Conservation (phyloP, 192 early-diverging fungal species). For the Dimargaris cristalligena region DNA sequence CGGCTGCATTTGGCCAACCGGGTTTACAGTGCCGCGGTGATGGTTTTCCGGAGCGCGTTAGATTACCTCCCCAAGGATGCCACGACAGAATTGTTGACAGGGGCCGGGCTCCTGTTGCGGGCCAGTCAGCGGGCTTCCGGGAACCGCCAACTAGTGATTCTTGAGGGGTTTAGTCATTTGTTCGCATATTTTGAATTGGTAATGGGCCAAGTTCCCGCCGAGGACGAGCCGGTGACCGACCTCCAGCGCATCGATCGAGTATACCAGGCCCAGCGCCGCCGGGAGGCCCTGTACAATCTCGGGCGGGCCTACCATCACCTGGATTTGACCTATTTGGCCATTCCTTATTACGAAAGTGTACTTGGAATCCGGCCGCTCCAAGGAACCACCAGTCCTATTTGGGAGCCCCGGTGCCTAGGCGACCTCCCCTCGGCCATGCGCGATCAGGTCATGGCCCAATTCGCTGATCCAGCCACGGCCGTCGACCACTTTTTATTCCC, state of each 20-base stretch:
- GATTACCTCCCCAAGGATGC: neutral
- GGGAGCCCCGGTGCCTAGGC: neutral
- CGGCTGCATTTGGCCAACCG: neutral
- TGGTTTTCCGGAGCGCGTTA: neutral
- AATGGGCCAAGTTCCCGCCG: neutral
- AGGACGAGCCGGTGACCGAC: neutral
- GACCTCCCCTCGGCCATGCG: neutral
- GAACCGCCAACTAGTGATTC: constrained; percentile 6
- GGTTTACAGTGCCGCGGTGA: neutral
- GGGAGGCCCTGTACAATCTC: constrained; percentile 46
- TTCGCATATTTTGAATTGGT: constrained; percentile 8
- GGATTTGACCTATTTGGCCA: constrained; percentile 61
- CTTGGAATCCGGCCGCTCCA: constrained; percentile 35
- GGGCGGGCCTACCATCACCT: constrained; percentile 84
- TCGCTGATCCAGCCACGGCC: neutral
- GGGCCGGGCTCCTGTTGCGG: neutral
- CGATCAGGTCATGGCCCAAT: neutral
- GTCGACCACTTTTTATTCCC: constrained; percentile 26
- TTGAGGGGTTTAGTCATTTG: constrained; percentile 7
- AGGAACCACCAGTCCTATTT: constrained; percentile 10
- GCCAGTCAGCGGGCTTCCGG: neutral
- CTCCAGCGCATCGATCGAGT: neutral
- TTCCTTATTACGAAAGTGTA: constrained; percentile 69
- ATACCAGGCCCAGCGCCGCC: neutral
- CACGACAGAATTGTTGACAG: neutral